Evolutionary conservation across 257 asterid genomes (phyloP), one percentile per base, ranked within the genome.

Genomic region (Solanum okadae): DNA sequence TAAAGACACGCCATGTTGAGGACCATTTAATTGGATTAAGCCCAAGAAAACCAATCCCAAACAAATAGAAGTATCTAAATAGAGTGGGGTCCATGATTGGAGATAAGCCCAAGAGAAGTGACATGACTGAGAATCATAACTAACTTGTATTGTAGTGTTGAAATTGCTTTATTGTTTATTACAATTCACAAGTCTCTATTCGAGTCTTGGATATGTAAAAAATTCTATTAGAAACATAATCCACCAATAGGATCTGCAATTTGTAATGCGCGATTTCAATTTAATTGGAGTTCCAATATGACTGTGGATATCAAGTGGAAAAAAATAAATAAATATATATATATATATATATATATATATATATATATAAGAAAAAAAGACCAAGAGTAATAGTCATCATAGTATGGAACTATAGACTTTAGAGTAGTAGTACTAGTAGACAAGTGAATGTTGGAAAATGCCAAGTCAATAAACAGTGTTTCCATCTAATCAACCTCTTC

Each of bases 371-470:
- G n/a, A n/a, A n/a, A n/a, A 52, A 5, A 16, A 6, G 22, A 52
- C 8, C 23, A 16, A 52, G 23, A 52, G 2, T 6, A 16, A 52
- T 52, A 52, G 63, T 52, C 63, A 52, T 52, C 56, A 75, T 61
- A 63, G 13, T 23, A 70, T 42, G 65, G 4, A 56, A 18, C 65
- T 56, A 40, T 87, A 56, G 23, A 40, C 13, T 73, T 22, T 20
- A 82, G 59, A 46, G 75, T 23, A 71, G 75, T 73, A 35, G 83
- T 75, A 75, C 52, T 78, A 61, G 37, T 46, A 33, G 78, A 89
- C 90, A 42, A 65, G 77, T 88, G 79, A 88, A 86, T 81, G 35
- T 44, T 61, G 67, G 52, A 89, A 88, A 91, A 86, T 71, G 85
- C 86, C 90, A 83, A 87, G 56, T 84, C 65, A 35, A 87, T 73